Percentiles rank a stretch among this genome's conserved stretches.
These are phyloP conservation scores for Ganoderma sinense DNA, from an alignment of 1,284 basidiomycete genomes.

Conservation along the genomic window DNA sequence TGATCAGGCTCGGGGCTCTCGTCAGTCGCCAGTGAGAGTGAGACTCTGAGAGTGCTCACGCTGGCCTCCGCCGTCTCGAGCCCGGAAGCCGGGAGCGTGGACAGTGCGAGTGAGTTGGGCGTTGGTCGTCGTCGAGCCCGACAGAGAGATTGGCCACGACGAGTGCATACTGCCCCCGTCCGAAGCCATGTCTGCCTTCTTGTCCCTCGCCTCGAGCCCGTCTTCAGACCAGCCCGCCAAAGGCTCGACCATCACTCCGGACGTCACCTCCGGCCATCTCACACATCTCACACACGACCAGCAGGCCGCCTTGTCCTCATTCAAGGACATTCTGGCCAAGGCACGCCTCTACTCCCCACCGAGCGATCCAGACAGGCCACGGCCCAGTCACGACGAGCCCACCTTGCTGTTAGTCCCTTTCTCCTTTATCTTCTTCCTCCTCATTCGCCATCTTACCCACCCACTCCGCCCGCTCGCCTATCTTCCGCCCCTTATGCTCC, in stretches of 20 bases:
- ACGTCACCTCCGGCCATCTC: slow-evolving; percentile 57
- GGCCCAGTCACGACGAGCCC: slow-evolving; percentile 67
- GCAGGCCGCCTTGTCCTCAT: slow-evolving; percentile 53
- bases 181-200: slow-evolving; percentile 23
- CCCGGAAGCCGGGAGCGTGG: background rate
- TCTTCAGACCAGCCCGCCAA: slow-evolving; percentile 24
- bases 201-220: slow-evolving; percentile 12
- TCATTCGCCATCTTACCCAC: slow-evolving; percentile 55
- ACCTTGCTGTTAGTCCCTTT: slow-evolving; percentile 42
- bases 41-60: too few species aligned
- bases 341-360: slow-evolving; percentile 58
- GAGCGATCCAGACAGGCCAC: slow-evolving; percentile 22
- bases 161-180: background rate
- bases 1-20: too few species aligned
- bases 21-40: too few species aligned
- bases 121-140: background rate
- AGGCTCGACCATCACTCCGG: slow-evolving; percentile 31
- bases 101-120: background rate
- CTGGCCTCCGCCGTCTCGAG: too few species aligned
- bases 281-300: slow-evolving; percentile 60
- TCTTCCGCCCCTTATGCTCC: background rate
- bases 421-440: background rate
- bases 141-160: background rate
- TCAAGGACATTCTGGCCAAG: slow-evolving; percentile 58
- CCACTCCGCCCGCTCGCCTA: slow-evolving; percentile 34